Base-by-base conservation (phyloP, 257 asterid genomes). In the Gardenia jasminoides region DNA sequence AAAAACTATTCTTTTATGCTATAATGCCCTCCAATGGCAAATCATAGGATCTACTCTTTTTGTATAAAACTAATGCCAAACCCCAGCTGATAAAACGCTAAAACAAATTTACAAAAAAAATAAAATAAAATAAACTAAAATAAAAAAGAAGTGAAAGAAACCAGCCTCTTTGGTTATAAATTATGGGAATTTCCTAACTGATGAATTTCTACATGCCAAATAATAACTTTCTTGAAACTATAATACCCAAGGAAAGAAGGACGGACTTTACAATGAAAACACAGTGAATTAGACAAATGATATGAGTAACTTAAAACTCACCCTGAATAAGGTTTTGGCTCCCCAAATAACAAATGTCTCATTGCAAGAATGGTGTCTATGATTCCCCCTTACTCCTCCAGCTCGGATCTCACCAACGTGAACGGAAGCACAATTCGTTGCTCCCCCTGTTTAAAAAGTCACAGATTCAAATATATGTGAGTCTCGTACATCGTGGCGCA, bases 341-440 rank as follows among this genome's bases (percentile, higher is more conserved):
- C 99, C 99, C 99, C 99, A 95, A 76, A 95, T 85, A 12, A 95
- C 89, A 79, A 95, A 85, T 19, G 99, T 95, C 92, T 95, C 98
- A 11, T 95, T 95, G 81, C 94, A 90, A 43, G 88, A 84, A 69
- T 91, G 98, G 86, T 93, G 99, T 76, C 97, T 88, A 74, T 93
- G 98, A 90, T 95, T 95, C 75, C 99, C 99, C 85, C 99, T 88
- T 84, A 88, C 56, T 56, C 85, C 82, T 80, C 97, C 92, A 44
- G 97, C 92, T 43, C 87, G 89, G 82, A 95, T 89, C 91, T 93
- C 98, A 68, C 98, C 99, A 80, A 93, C 28, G 77, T 95, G 99
- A 82, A 90, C 79, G 0, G 96, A 91, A 69, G 81, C 85, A 86
- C 98, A 95, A 72, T 76, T 85, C 54, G 70, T 82, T 20, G 97